Conservation (phyloP, 495 filamentous ascomycete genomes). For the Neurospora intermedia region DNA sequence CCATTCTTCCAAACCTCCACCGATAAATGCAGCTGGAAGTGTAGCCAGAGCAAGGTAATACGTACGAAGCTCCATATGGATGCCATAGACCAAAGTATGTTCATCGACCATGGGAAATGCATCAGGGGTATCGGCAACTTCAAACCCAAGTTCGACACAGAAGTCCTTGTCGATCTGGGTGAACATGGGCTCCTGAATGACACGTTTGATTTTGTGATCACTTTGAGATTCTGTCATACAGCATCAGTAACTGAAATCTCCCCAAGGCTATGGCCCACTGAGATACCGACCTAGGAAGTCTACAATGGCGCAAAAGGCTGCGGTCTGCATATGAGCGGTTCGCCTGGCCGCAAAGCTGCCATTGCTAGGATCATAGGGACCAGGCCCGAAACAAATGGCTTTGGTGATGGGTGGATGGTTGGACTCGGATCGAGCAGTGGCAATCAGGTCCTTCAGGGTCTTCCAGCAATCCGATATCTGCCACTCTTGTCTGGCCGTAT, state of each 20-base stretch:
- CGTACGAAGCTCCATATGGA: conserved; percentile 47
- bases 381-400: conserved; percentile 35
- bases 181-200: conserved; percentile 65
- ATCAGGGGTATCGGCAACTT: conserved; percentile 44
- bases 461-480: conserved; percentile 12
- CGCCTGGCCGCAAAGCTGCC: conserved; percentile 21
- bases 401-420: conserved; percentile 16
- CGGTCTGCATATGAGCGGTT: conserved; percentile 45
- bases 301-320: conserved; percentile 46
- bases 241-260: not conserved
- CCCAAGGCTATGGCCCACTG: not conserved
- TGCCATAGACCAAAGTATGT: conserved; percentile 40
- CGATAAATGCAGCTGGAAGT: conserved; percentile 32
- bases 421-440: conserved; percentile 1
- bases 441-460: conserved; percentile 4
- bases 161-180: conserved; percentile 49
- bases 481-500: conserved; percentile 8
- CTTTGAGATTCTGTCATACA: conserved; percentile 6
- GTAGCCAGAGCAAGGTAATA: conserved; percentile 27
- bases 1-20: conserved; percentile 30
- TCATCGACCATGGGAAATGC: conserved; percentile 45
- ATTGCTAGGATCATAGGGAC: conserved; percentile 32
- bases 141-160: conserved; percentile 40
- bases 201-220: conserved; percentile 25
- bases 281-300: conserved; percentile 26